phyloP scores from a whole-genome alignment of 2,329 filamentous ascomycete species.

The Botrytis aclada region DNA sequence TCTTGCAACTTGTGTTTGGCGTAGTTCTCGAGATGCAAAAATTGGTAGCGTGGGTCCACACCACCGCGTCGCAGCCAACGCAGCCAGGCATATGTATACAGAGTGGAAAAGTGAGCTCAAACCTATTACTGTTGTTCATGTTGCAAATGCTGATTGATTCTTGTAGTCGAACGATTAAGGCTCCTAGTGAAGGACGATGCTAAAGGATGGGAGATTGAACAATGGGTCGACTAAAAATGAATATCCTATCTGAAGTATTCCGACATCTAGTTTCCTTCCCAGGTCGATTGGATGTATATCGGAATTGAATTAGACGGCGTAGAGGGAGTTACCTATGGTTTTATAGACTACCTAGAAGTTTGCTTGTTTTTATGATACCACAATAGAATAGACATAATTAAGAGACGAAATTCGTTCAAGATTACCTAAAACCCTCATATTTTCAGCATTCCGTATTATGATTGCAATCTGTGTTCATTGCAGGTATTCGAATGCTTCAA shows the following conservation, averaged over 20 bases:
- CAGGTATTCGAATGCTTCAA: neutral
- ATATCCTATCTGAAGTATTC: neutral
- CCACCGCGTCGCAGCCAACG: conserved; percentile 63
- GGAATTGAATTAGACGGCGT: neutral
- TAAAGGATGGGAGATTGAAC: conserved; percentile 59
- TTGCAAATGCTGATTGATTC: neutral
- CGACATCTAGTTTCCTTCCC: no score
- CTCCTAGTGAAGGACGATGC: conserved; percentile 66
- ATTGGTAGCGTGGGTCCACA: conserved; percentile 59
- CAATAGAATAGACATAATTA: conserved; percentile 11
- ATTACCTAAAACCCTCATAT: neutral
- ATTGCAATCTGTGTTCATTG: neutral
- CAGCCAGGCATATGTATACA: conserved; percentile 58
- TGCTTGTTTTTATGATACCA: conserved; percentile 13
- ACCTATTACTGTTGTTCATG: neutral
- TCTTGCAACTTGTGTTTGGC: conserved; percentile 75
- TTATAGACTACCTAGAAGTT: conserved; percentile 13
- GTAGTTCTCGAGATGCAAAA: conserved; percentile 56
- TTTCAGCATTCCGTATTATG: neutral
- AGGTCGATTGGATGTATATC: neutral
- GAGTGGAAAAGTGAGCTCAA: conserved; percentile 53
- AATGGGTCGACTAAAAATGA: conserved; percentile 48
- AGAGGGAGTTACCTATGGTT: conserved; percentile 10
- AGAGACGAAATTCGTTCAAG: conserved; percentile 6
- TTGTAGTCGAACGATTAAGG: conserved; percentile 58